Percentiles rank a stretch among this genome's conserved stretches.
Evolutionary conservation across 805 yeast species (phyloP).

Genomic region (Spathaspora arborariae): DNA sequence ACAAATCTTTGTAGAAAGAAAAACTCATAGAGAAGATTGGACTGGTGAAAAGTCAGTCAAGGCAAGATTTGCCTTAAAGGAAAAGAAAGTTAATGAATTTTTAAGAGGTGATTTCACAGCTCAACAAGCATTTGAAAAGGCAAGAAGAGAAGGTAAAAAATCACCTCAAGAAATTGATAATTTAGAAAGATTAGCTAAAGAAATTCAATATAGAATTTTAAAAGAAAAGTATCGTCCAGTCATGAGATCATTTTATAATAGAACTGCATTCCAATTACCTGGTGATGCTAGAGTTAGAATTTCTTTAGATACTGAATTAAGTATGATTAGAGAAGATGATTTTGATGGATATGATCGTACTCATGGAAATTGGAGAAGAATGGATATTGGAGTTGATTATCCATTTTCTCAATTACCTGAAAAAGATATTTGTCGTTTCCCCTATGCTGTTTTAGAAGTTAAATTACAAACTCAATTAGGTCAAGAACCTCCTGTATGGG

Average conservation of each 20-base stretch:
- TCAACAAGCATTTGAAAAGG: constrained; percentile 84
- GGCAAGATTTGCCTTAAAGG: constrained; percentile 91
- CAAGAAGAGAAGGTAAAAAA: constrained; percentile 90
- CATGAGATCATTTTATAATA: constrained; percentile 91
- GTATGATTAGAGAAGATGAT: constrained; percentile 97
- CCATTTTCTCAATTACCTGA: constrained; percentile 87
- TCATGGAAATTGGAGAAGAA: constrained; percentile 93
- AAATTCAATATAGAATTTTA: constrained; percentile 85
- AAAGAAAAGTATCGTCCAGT: constrained; percentile 88
- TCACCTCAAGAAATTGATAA: constrained; percentile 83
- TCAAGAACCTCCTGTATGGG: constrained; percentile 99
- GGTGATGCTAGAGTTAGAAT: constrained; percentile 99
- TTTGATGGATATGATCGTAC: constrained; percentile 93
- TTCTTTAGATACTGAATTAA: constrained; percentile 91
- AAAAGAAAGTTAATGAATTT: constrained; percentile 83
- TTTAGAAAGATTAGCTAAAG: constrained; percentile 87
- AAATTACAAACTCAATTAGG: constrained; percentile 97
- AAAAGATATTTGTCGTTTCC: constrained; percentile 85
- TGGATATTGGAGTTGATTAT: constrained; percentile 96
- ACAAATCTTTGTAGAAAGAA: constrained; percentile 91
- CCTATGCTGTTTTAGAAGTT: constrained; percentile 96
- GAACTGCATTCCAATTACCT: constrained; percentile 98
- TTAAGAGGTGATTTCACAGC: constrained; percentile 83
- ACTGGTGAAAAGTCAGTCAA: constrained; percentile 99
- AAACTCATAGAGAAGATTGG: constrained; percentile 99